Evolutionary conservation across 2,329 filamentous ascomycete genomes (phyloP), one percentile per base, ranked within the genome.

Genomic region (Cordyceps farinosa): DNA sequence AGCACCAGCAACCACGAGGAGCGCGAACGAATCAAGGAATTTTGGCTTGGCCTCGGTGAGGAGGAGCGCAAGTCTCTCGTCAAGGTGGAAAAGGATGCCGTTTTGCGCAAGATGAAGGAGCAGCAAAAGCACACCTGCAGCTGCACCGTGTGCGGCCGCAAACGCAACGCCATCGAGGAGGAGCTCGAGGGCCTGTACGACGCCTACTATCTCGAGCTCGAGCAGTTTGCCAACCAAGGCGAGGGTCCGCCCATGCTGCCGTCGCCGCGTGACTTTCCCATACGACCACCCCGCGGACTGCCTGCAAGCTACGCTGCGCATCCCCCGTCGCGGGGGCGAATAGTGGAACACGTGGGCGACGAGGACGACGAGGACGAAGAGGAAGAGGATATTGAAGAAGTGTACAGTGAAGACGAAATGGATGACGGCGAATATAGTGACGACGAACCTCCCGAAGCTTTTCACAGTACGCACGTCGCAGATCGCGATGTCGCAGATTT

Each of bases 111-210:
- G 82, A 99, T 99, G 95, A 99, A 99, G 82, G 95, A 99, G 77
- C 95, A 99, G 77, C 95, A 99, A 76, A 98, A 98, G 77, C 93
- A 98, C 75, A 98, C 94, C 2, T 99, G 95, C 81, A 97, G 93
- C 75, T 99, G 95, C 77, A 96, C 92, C 5, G 94, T 99, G 47
- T 99, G 95, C 76, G 95, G 95, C 60, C 87, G 95, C 68, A 99
- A 99, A 80, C 87, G 95, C 61, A 97, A 90, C 13, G 95, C 95
- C 45, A 99, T 99, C 69, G 95, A 99, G 77, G 95, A 99, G 78
- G 95, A 99, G 77, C 82, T 99, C 13, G 95, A 99, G 74, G 93
- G 96, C 22, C 84, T 99, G 13, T 99, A 99, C 77, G 95, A 99
- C 79, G 94, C 94, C 66, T 99, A 99, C 78, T 99, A 99, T 75